These are phyloP conservation scores for Termitomyces sp. DNA, from an alignment of 768 basidiomycete species.

Conservation along the genomic window DNA sequence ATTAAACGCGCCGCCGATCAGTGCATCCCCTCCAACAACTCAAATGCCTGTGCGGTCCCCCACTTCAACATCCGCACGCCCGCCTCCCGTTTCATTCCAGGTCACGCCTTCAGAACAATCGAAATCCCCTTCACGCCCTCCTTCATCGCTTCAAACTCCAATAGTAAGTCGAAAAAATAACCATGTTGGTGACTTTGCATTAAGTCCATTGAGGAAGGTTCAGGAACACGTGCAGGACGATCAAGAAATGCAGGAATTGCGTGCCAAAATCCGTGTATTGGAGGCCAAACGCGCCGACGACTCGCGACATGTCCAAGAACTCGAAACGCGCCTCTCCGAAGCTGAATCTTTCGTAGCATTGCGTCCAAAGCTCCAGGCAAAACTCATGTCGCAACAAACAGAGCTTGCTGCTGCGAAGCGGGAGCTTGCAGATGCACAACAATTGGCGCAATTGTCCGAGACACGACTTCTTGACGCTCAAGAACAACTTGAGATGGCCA, in stretches of 20 bases:
- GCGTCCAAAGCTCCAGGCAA: slow-evolving; percentile 89
- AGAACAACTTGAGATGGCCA: slow-evolving; percentile 92
- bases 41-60: slow-evolving; percentile 17
- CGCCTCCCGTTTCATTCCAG: slow-evolving; percentile 22
- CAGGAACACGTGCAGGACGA: slow-evolving; percentile 41
- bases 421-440: slow-evolving; percentile 72
- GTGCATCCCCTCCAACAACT: slow-evolving; percentile 22
- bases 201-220: not conserved
- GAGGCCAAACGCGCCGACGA: slow-evolving; percentile 89
- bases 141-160: slow-evolving; percentile 21
- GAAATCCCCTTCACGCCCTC: slow-evolving; percentile 26
- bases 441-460: slow-evolving; percentile 71
- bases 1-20: slow-evolving; percentile 30
- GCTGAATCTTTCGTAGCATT: slow-evolving; percentile 81
- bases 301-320: slow-evolving; percentile 74
- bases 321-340: slow-evolving; percentile 82
- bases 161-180: slow-evolving; percentile 7
- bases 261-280: slow-evolving; percentile 78
- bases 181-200: not conserved
- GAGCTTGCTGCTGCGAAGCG: slow-evolving; percentile 76
- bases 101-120: slow-evolving; percentile 20
- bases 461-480: slow-evolving; percentile 70
- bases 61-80: slow-evolving; percentile 17
- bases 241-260: slow-evolving; percentile 72
- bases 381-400: slow-evolving; percentile 75